Conservation (phyloP, 2,329 filamentous ascomycete genomes). For the Phyllosticta paracitricarpa region DNA sequence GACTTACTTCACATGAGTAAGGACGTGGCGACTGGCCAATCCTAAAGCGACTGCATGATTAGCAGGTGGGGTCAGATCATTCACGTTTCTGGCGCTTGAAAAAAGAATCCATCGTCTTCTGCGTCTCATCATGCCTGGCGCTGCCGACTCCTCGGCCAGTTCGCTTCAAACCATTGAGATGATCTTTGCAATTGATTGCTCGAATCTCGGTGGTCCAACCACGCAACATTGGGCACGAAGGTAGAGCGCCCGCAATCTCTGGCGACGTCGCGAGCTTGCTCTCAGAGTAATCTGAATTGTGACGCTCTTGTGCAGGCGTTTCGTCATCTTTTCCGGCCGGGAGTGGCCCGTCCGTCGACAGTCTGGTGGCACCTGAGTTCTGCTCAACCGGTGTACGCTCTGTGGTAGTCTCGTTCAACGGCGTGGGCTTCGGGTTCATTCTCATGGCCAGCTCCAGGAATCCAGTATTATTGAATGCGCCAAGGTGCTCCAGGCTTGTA, state of each 20-base stretch:
- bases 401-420: background rate
- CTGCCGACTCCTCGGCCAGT: conserved; percentile 77
- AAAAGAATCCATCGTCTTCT: conserved; percentile 68
- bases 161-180: conserved; percentile 65
- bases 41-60: background rate
- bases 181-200: conserved; percentile 58
- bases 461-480: conserved; percentile 57
- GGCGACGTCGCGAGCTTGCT: background rate
- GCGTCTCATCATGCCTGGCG: conserved; percentile 61
- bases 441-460: conserved; percentile 43
- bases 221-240: conserved; percentile 13
- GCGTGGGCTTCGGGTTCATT: background rate
- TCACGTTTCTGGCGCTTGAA: conserved; percentile 52
- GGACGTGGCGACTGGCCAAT: background rate
- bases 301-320: background rate
- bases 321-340: background rate
- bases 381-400: background rate
- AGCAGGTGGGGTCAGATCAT: conserved; percentile 13
- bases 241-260: background rate
- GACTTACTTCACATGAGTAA: conserved; percentile 9
- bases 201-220: conserved; percentile 45
- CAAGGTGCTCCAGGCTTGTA: conserved; percentile 42
- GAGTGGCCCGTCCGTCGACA: background rate
- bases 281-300: background rate
- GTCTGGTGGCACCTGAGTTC: background rate